These are phyloP conservation scores for Diplodia sapinea DNA, from an alignment of 2,329 filamentous ascomycete species.

Conservation along the genomic window DNA sequence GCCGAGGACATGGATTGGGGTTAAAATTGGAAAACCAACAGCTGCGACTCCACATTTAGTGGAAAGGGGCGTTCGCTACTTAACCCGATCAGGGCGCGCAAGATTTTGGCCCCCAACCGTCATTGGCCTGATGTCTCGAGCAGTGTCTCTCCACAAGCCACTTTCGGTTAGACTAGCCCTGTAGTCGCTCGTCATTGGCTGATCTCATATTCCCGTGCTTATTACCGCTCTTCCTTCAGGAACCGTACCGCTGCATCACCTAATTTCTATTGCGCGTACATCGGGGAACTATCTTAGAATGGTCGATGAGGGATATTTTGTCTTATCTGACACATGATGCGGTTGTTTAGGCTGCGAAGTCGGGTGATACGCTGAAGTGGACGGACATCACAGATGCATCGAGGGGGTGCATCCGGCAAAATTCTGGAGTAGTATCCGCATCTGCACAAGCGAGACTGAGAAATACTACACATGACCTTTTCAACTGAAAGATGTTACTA, in stretches of 20 bases:
- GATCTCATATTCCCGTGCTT: neutral
- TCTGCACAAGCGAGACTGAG: too few species aligned
- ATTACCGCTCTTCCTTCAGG: conserved; percentile 8
- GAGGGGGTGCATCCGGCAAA: too few species aligned
- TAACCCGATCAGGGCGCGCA: neutral
- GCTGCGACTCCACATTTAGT: neutral
- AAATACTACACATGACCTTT: too few species aligned
- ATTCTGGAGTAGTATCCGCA: too few species aligned
- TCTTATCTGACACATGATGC: too few species aligned
- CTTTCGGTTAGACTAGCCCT: neutral
- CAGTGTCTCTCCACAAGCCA: neutral
- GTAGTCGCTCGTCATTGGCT: neutral
- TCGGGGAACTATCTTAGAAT: neutral
- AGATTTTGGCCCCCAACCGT: conserved; percentile 7
- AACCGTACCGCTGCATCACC: conserved; percentile 4
- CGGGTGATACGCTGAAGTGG: neutral
- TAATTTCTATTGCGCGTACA: neutral
- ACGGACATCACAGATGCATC: too few species aligned
- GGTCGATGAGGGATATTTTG: neutral
- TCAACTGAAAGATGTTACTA: too few species aligned
- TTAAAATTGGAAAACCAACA: neutral
- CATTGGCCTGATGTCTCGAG: neutral
- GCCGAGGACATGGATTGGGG: neutral
- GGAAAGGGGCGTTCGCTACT: conserved; percentile 8
- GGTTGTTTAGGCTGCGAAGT: too few species aligned